Conservation (phyloP, 306 rosid genomes). For the Ochetophila trinervis region DNA sequence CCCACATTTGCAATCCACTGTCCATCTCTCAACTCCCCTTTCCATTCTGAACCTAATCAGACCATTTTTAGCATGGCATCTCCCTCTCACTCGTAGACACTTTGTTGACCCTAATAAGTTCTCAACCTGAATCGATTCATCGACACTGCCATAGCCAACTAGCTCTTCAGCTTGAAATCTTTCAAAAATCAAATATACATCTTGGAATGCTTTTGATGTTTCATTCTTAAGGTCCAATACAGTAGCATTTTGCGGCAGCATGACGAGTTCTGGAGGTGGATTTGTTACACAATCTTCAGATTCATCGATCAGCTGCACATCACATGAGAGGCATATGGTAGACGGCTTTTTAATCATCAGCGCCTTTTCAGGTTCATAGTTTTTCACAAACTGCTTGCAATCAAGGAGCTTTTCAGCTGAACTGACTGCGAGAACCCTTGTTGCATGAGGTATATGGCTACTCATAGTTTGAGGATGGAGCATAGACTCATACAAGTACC, state of each 20-base stretch:
- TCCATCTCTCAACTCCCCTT: constrained; percentile 92
- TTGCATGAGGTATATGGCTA: constrained; percentile 45
- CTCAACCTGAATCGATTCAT: constrained; percentile 65
- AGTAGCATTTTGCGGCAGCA: constrained; percentile 55
- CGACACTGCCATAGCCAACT: constrained; percentile 58
- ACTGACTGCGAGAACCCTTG: constrained; percentile 50
- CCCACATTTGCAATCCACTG: constrained; percentile 88
- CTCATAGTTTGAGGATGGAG: constrained; percentile 73
- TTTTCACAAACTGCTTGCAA: constrained; percentile 95
- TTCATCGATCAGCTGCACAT: constrained; percentile 60
- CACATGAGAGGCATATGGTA: constrained; percentile 47
- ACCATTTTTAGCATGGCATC: constrained; percentile 58
- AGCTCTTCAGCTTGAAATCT: constrained; percentile 73
- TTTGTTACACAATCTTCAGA: constrained; percentile 39
- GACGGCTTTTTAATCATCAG: constrained; percentile 26
- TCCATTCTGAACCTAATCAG: constrained; percentile 80
- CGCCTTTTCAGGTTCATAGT: constrained; percentile 47
- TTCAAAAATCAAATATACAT: constrained; percentile 65
- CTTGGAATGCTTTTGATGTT: constrained; percentile 79
- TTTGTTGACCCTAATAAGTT: constrained; percentile 52
- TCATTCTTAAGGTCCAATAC: constrained; percentile 64
- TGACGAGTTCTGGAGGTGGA: constrained; percentile 68
- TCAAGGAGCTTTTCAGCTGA: constrained; percentile 79
- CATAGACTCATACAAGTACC: constrained; percentile 64
- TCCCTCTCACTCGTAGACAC: constrained; percentile 55